phyloP scores from a whole-genome alignment of 352 stramenopile genomes.

The Phytophthora rubi region DNA sequence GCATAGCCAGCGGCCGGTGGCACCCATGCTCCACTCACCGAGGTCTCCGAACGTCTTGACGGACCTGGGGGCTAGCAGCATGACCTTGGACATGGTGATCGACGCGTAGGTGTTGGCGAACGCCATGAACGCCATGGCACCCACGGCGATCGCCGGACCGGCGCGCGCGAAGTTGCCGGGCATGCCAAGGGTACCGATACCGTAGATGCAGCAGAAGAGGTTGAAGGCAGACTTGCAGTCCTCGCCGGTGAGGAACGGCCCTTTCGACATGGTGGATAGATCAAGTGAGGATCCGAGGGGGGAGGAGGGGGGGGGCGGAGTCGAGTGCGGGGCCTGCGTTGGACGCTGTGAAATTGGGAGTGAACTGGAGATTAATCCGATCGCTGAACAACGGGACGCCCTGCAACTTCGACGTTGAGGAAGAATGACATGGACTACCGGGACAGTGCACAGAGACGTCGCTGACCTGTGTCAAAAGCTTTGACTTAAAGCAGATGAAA shows the following conservation, averaged over 20 bases:
- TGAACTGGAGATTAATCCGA: slow-evolving; percentile 14
- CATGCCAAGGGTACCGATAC: slow-evolving; percentile 76
- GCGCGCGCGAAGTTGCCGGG: slow-evolving; percentile 71
- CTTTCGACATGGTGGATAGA: slow-evolving; percentile 25
- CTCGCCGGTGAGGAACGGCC: slow-evolving; percentile 56
- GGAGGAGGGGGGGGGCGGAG: neutral
- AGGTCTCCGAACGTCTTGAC: slow-evolving; percentile 72
- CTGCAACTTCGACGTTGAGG: slow-evolving; percentile 34
- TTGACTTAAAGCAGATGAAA: slow-evolving; percentile 30
- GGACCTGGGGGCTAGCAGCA: slow-evolving; percentile 55
- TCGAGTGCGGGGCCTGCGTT: slow-evolving; percentile 15
- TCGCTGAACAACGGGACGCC: neutral
- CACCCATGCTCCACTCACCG: slow-evolving; percentile 61
- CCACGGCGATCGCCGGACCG: slow-evolving; percentile 51
- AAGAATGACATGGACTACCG: neutral
- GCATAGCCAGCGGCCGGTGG: slow-evolving; percentile 55
- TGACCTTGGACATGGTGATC: slow-evolving; percentile 60
- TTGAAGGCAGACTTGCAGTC: slow-evolving; percentile 67
- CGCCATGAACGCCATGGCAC: slow-evolving; percentile 70
- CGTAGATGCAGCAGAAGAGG: slow-evolving; percentile 73
- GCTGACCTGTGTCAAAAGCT: neutral
- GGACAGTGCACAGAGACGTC: slow-evolving; percentile 17
- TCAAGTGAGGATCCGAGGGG: slow-evolving; percentile 14
- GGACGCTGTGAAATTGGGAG: slow-evolving; percentile 26
- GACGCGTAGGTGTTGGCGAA: slow-evolving; percentile 73